Evolutionary conservation across 495 filamentous ascomycete genomes (phyloP).

Genomic region (Hypoxylon fuscum): DNA sequence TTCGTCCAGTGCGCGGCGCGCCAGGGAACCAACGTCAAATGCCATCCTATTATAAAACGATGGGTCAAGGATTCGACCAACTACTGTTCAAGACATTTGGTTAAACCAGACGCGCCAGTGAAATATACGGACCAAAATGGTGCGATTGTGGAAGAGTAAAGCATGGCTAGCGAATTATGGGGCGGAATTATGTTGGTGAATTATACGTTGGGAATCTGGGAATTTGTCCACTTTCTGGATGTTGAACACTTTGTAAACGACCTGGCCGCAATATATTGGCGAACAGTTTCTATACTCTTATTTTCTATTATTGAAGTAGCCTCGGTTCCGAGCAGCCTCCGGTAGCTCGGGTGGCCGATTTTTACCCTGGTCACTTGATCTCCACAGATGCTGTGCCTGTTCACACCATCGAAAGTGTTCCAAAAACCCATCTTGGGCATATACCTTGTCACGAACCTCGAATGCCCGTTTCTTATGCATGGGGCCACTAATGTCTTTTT

Average conservation of each 20-base stretch:
- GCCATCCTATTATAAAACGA: too few species aligned
- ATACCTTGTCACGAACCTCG: conserved; percentile 46
- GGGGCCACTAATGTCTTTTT: conserved; percentile 46
- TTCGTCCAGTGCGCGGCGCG: too few species aligned
- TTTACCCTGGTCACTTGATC: conserved; percentile 47
- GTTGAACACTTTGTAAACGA: conserved; percentile 1
- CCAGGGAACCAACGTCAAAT: too few species aligned
- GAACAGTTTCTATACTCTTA: conserved; percentile 4
- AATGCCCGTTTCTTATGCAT: conserved; percentile 39
- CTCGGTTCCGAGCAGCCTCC: conserved; percentile 27
- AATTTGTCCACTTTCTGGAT: neutral
- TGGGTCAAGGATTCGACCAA: too few species aligned
- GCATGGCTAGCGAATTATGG: too few species aligned
- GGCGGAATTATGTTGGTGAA: too few species aligned
- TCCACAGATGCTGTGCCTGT: conserved; percentile 53
- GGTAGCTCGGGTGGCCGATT: conserved; percentile 30
- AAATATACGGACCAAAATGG: too few species aligned
- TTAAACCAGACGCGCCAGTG: too few species aligned
- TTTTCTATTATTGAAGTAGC: conserved; percentile 18
- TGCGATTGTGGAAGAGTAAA: too few species aligned
- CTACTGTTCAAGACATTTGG: too few species aligned
- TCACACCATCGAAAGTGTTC: conserved; percentile 55
- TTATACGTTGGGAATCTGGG: too few species aligned
- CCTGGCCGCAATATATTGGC: conserved; percentile 16
- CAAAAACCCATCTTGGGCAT: conserved; percentile 42